These are phyloP conservation scores for Leishmania amazonensis DNA, from an alignment of 208 protist species.

Conservation along the genomic window DNA sequence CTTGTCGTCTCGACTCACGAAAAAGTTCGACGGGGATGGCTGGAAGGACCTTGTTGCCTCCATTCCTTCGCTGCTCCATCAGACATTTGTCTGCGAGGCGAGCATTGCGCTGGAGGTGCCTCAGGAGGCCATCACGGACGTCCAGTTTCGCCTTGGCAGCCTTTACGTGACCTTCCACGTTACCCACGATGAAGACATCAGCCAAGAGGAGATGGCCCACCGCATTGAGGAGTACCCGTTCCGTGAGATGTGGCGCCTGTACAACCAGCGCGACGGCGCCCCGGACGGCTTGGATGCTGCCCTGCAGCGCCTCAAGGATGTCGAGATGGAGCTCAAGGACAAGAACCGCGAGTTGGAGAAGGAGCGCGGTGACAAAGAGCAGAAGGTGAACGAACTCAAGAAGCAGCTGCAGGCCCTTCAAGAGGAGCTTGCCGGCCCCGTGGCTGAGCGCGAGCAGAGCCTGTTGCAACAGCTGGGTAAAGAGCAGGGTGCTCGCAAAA, in stretches of 20 bases:
- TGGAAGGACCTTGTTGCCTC: conserved; percentile 60
- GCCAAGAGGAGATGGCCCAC: conserved; percentile 67
- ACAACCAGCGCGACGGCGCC: conserved; percentile 63
- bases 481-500: conserved; percentile 47
- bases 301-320: conserved; percentile 51
- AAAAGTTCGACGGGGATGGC: conserved; percentile 81
- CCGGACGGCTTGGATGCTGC: conserved; percentile 64
- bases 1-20: conserved; percentile 41
- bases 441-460: conserved; percentile 50
- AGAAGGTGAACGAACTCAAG: conserved; percentile 40
- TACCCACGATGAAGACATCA: conserved; percentile 75
- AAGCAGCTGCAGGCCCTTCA: conserved; percentile 37
- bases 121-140: conserved; percentile 42
- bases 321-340: conserved; percentile 62
- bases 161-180: conserved; percentile 86
- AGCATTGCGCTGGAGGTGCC: conserved; percentile 48
- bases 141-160: conserved; percentile 78
- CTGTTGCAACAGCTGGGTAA: conserved; percentile 50
- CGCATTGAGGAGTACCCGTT: conserved; percentile 80
- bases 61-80: conserved; percentile 37
- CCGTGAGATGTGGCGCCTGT: conserved; percentile 80
- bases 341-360: conserved; percentile 49
- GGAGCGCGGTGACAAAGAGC: conserved; percentile 38
- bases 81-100: conserved; percentile 64
- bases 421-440: conserved; percentile 32